A percentile compares a stretch with the other conserved stretches of the same genome.
These are phyloP conservation scores for Tylopilus vinaceipallidus DNA, from an alignment of 768 basidiomycete species.

Conservation along the genomic window DNA sequence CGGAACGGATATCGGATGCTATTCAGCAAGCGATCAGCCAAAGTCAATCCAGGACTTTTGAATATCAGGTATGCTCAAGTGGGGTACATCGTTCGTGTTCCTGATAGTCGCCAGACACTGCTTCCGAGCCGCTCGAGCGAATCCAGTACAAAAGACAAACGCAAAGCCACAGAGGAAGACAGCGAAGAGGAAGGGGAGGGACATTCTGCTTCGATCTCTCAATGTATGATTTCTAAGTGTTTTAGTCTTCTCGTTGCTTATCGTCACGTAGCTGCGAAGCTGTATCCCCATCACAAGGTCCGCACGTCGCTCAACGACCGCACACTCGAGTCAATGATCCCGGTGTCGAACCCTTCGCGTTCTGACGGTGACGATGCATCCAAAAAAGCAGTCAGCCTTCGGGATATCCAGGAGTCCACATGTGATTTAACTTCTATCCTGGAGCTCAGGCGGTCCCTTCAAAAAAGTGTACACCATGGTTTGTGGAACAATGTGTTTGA, in stretches of 20 bases:
- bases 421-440: slow-evolving; percentile 76
- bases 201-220: slow-evolving; percentile 22
- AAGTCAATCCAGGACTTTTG: slow-evolving; percentile 65
- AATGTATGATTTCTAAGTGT: slow-evolving; percentile 18
- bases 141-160: slow-evolving; percentile 15
- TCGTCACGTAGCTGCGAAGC: slow-evolving; percentile 39
- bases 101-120: slow-evolving; percentile 44
- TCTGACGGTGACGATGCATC: slow-evolving; percentile 27
- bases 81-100: neutral
- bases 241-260: slow-evolving; percentile 3
- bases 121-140: slow-evolving; percentile 52
- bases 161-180: slow-evolving; percentile 41
- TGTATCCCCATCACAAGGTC: slow-evolving; percentile 84
- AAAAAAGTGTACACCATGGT: slow-evolving; percentile 71
- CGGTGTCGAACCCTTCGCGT: slow-evolving; percentile 55
- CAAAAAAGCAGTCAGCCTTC: slow-evolving; percentile 29
- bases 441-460: slow-evolving; percentile 56
- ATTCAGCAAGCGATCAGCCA: slow-evolving; percentile 68
- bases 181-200: slow-evolving; percentile 33
- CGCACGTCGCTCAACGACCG: slow-evolving; percentile 84
- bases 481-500: slow-evolving; percentile 22
- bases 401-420: slow-evolving; percentile 69
- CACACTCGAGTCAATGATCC: slow-evolving; percentile 95
- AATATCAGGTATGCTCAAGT: slow-evolving; percentile 56
- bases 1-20: slow-evolving; percentile 68